Base-by-base conservation (phyloP, 441 rosid genomes). In the Populus hybrid region DNA sequence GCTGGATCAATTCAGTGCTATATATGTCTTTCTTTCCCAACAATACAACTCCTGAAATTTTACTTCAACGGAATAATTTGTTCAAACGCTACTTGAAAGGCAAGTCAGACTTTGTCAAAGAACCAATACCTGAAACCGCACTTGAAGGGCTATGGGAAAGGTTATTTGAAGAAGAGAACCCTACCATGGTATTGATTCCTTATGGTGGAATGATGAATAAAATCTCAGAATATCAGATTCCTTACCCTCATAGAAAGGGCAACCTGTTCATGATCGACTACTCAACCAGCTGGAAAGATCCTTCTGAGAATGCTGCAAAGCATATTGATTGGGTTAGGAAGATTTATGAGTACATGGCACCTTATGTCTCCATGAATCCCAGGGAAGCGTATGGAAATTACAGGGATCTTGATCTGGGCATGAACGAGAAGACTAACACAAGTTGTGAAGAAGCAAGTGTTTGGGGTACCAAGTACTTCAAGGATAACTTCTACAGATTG, bases 191-290 rank as follows among this genome's bases (percentile, higher is more conserved):
- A 59, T 82, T 76, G 83, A 88, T 85, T 28, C 87, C 97, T 6
- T 91, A 87, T n/a, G 97, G 94, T 1, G 96, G 94, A 3, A 86
- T 75, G 85, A 86, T 89, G 91, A 78, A 78, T 1, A 87, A 87
- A 50, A 76, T 88, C 50, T 26, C 88, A 4, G 84, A 77, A 14
- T 64, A 78, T 0, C 88, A 80, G 2, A 89, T 85, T 28, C 88
- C 96, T 1, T 88, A 89, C 40, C 92, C 96, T 0, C 96, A 91
- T 10, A 70, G 94, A 3, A 78, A 78, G 3, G 88, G 92, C 0
- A 83, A 71, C 46, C 53, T 87, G 26, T 91, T 72, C 79, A 89
- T 83, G 90, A 87, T 90, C 64, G 91, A 89, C 69, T 90, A 88
- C 73, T 71, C 90, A 0, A 75, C 87, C 12, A 65, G n/a, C 16